Base-by-base conservation (phyloP, 352 stramenopile species). In the Pythium phragmiticola region DNA sequence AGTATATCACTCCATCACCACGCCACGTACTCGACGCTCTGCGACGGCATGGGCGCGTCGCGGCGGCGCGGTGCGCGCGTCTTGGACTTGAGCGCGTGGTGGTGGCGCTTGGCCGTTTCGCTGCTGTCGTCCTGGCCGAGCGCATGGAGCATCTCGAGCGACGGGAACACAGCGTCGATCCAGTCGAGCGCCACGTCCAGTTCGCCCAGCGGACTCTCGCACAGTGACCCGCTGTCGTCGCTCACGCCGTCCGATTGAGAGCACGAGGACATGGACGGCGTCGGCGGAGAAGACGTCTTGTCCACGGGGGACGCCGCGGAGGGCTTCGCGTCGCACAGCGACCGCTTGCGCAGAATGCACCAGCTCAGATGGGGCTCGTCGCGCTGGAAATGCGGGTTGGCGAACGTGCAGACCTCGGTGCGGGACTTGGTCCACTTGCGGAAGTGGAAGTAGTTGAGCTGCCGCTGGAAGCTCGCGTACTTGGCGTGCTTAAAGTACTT, bases 361-460 rank as follows among this genome's bases (percentile, higher is more conserved):
- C 65, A 67, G 21, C 30, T 67, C n/a, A 69, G 64, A 14, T 72
- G 54, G 28, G 68, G 68, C 39, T 70, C 54, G 47, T 74, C 63
- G 36, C 68, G 63, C 37, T 57, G 52, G 49, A 75, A 75, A 45
- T 50, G 42, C 41, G 54, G 54, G 68, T 91, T 93, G 23, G 73
- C 87, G 66, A 91, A 94, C 16, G 84, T 91, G 77, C 82, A 94
- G 9, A 89, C 77, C 21, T 80, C 71, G n/a, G 65, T 77, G 60
- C 87, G 86, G 59, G 80, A 89, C 66, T 93, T 93, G 70, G 84
- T 94, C 84, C 84, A 94, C 63, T 95, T 95, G 74, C 86, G 80
- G 75, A 98, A 98, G 68, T 74, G 88, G 68, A 98, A 98, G 70
- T 98, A 98, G 78, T 97, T 97, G 61, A 98, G 82, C 65, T 98